Evolutionary conservation across 2,329 filamentous ascomycete species (phyloP).

Genomic region (Hawksworthiomyces lignivorus): DNA sequence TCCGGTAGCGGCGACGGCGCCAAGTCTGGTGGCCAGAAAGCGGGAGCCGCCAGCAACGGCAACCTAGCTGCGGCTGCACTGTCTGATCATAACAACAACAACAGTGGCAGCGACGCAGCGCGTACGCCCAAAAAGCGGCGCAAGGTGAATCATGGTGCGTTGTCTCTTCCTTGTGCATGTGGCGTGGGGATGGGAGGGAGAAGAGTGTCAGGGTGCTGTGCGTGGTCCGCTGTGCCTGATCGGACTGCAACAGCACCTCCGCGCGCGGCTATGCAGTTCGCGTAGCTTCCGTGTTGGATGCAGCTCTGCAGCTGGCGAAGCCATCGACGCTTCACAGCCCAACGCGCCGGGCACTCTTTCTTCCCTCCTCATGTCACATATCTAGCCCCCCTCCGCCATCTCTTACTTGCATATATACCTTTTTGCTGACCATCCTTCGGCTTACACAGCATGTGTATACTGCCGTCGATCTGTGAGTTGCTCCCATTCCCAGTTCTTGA

Average conservation of each 20-base stretch:
- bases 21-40: background rate
- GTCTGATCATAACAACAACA: background rate
- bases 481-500: too few species aligned
- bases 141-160: conserved; percentile 85
- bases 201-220: background rate
- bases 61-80: conserved; percentile 15
- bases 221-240: too few species aligned
- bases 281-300: too few species aligned
- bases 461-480: conserved; percentile 81
- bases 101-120: conserved; percentile 23
- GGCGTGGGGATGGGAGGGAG: background rate
- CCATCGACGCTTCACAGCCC: too few species aligned
- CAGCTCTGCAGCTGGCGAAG: too few species aligned
- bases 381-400: too few species aligned
- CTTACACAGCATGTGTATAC: conserved; percentile 73
- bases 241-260: too few species aligned
- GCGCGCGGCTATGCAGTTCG: too few species aligned
- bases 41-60: background rate
- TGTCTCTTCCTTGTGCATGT: too few species aligned
- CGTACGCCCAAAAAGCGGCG: conserved; percentile 74
- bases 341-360: too few species aligned
- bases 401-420: background rate
- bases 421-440: conserved; percentile 16
- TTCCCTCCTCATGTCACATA: too few species aligned
- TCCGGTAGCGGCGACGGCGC: background rate